Base-by-base conservation (phyloP, 768 basidiomycete genomes). In the Cubamyces lactineus region DNA sequence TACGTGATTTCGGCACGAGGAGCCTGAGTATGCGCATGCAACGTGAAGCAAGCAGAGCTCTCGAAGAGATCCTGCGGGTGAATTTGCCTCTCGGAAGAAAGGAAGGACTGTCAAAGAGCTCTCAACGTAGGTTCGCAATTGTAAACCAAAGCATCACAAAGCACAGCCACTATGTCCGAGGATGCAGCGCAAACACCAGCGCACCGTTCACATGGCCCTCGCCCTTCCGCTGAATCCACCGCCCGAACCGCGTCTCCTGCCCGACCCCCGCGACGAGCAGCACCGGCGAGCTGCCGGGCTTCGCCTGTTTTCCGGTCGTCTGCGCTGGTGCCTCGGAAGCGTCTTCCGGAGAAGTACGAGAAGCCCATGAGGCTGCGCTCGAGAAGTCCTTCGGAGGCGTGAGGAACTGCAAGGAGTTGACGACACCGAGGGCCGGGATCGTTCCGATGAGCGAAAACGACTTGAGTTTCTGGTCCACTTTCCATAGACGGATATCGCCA, bases 341-440 rank as follows among this genome's bases (percentile, higher is more conserved):
- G 16, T 59, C 28, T n/a, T 11, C 34, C 39, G 26, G 9, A 24
- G 53, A 15, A 7, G 41, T 61, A 2, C 4, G 39, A 51, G 67
- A 67, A 13, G 76, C 69, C 70, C 83, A 81, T 24, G 83, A 78
- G 5, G 80, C 77, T 59, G 75, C 75, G 11, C 82, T 78, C 34
- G 79, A 63, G 41, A 75, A 73, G 15, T 73, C 74, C 46, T 73
- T 71, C 2, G 81, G 80, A 9, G 87, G 80, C 0, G 85, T 73
- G 19, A 94, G 66, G 53, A 99, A 75, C 72, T 96, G 94, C 3
- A 98, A 79, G 5, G 94, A 93, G 76, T 99, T 99, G 71, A 98
- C 79, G 59, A 96, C 85, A 0, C 97, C 97, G 0, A 80, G 82
- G 0, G 85, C 87, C 1, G 86, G 77, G 19, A 96, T 74, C 5